Base-by-base conservation (phyloP, 192 early-diverging fungal species). In the Backusella luteola region DNA sequence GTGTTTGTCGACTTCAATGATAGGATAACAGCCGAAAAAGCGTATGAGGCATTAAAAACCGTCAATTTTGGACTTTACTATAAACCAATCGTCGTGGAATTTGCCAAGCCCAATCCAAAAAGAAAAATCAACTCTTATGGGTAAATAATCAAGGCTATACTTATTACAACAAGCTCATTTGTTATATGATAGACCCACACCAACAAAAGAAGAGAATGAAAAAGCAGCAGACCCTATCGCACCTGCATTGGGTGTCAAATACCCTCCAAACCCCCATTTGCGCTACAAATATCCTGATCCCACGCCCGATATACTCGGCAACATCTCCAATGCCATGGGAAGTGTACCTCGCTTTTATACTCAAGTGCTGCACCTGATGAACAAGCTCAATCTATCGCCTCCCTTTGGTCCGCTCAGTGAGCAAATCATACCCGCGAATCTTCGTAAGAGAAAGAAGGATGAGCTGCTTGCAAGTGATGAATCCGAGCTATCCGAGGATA, bases 341-440 rank as follows among this genome's bases (percentile, higher is more conserved):
- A 74, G 78, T 14, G 79, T 89, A 0, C 90, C 90, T 2, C 74
- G 85, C 34, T 76, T 90, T 19, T 90, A 90, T 77, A 78, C 71
- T n/a, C 90, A 90, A 67, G 89, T 90, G 14, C 73, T 89, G 7
- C 89, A 89, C 76, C 69, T 89, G 59, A 89, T 89, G 88, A 89
- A 89, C 68, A 89, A 89, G 74, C 84, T 90, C 84, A 89, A 90
- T 66, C 68, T 90, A 19, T 82, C 88, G 3, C 89, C 89, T 12
- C 88, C 88, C 11, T 89, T 89, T 67, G 53, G 52, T 12, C 72
- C 79, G 0, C 44, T 77, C 4, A 39, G 66, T 21, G 59, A 59
- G 35, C 75, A 44, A 17, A 56, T 67, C 34, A 70, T 59, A 19
- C 79, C 79, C 19, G 49, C 4, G 7, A 66, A 67, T 9, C 67